These are phyloP conservation scores for Colletotrichum limetticola DNA, from an alignment of 2,329 filamentous ascomycete genomes.

Conservation along the genomic window DNA sequence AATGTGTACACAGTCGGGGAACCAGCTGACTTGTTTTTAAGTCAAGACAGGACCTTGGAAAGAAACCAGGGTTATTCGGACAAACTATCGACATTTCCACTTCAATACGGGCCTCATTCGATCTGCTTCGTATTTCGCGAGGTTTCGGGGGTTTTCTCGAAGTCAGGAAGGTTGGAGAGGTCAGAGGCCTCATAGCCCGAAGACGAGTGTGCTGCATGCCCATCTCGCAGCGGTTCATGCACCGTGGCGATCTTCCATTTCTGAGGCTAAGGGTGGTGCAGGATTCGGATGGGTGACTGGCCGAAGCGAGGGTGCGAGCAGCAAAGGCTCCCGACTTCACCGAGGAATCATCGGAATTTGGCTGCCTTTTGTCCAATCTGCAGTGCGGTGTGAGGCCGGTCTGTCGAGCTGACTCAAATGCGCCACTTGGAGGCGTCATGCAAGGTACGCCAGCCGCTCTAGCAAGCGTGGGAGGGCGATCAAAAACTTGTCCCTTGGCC, in stretches of 20 bases:
- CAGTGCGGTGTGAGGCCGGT: slow-evolving; percentile 8
- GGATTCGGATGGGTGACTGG: neutral
- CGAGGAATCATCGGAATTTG: neutral
- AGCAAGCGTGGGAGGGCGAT: slow-evolving; percentile 16
- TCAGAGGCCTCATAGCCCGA: neutral
- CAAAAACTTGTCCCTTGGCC: slow-evolving; percentile 22
- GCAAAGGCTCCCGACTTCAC: slow-evolving; percentile 2
- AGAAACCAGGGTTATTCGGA: neutral
- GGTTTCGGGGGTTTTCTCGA: neutral
- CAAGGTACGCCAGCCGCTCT: slow-evolving; percentile 35
- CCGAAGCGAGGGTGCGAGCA: neutral
- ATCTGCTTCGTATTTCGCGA: neutral
- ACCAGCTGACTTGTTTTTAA: slow-evolving; percentile 21
- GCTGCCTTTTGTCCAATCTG: slow-evolving; percentile 1
- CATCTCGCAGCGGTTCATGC: slow-evolving; percentile 32
- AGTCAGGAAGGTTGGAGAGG: neutral
- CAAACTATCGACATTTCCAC: neutral
- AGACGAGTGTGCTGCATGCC: neutral
- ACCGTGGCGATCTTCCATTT: slow-evolving; percentile 13
- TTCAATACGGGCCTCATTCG: neutral
- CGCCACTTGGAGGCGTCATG: slow-evolving; percentile 39
- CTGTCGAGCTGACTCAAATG: slow-evolving; percentile 25
- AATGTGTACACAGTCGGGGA: slow-evolving; percentile 10
- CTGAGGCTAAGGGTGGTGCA: neutral
- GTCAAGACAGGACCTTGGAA: slow-evolving; percentile 5